Conservation (phyloP, 73 alveolate species). For the Loxodes magnus region DNA sequence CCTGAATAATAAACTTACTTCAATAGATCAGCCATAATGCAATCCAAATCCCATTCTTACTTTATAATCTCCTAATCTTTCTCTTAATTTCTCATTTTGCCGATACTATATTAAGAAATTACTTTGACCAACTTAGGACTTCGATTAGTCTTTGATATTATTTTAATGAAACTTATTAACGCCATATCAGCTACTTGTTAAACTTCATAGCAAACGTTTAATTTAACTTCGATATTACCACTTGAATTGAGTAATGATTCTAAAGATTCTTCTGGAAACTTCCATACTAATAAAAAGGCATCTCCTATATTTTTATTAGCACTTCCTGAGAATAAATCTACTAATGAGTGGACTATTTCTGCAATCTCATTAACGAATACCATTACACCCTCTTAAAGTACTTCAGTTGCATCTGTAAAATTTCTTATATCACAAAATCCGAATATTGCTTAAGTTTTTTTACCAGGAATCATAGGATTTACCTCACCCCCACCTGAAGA, state of each 20-base stretch:
- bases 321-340: slow-evolving; percentile 60
- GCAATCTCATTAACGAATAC: slow-evolving; percentile 63
- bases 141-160: neutral
- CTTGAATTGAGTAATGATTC: slow-evolving; percentile 44
- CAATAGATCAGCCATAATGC: slow-evolving; percentile 74
- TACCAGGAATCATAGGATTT: slow-evolving; percentile 94
- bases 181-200: slow-evolving; percentile 57
- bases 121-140: slow-evolving; percentile 9
- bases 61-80: slow-evolving; percentile 15
- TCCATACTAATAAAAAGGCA: slow-evolving; percentile 81
- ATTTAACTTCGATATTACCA: slow-evolving; percentile 13
- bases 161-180: slow-evolving; percentile 48
- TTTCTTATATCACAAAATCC: slow-evolving; percentile 97
- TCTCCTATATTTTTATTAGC: slow-evolving; percentile 88
- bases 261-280: slow-evolving; percentile 46
- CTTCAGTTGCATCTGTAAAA: slow-evolving; percentile 96
- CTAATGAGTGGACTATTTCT: slow-evolving; percentile 65
- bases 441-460: slow-evolving; percentile 82
- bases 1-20: too few species aligned
- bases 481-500: slow-evolving; percentile 92
- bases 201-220: slow-evolving; percentile 18
- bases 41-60: slow-evolving; percentile 54
- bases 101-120: too few species aligned
- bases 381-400: slow-evolving; percentile 80
- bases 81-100: neutral